Conservation (phyloP, 768 basidiomycete species). For the Asterophora lycoperdoides region DNA sequence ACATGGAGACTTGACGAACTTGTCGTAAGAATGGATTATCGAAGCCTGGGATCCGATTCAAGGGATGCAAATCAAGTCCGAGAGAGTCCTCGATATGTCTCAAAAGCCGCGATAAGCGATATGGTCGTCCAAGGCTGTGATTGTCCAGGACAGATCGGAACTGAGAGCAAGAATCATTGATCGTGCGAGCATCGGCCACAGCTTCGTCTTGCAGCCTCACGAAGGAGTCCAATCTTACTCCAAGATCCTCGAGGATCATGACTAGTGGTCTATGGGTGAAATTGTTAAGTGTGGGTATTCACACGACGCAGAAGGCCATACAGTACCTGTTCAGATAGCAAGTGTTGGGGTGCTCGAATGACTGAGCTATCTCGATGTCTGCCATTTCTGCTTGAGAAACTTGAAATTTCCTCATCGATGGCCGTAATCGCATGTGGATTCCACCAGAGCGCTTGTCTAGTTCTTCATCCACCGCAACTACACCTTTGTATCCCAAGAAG, state of each 20-base stretch:
- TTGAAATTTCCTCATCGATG: slow-evolving; percentile 75
- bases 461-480: slow-evolving; percentile 62
- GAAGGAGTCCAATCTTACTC: slow-evolving; percentile 56
- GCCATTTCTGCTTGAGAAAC: slow-evolving; percentile 44
- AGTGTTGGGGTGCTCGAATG: slow-evolving; percentile 54
- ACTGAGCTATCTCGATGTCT: slow-evolving; percentile 69
- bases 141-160: slow-evolving; percentile 46
- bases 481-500: slow-evolving; percentile 80
- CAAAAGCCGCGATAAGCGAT: slow-evolving; percentile 49
- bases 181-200: slow-evolving; percentile 52
- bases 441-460: slow-evolving; percentile 42
- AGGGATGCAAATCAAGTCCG: slow-evolving; percentile 43
- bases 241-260: slow-evolving; percentile 76
- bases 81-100: slow-evolving; percentile 39
- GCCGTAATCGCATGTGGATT: slow-evolving; percentile 64
- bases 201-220: slow-evolving; percentile 56
- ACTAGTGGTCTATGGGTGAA: slow-evolving; percentile 55
- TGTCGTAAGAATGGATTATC: slow-evolving; percentile 56
- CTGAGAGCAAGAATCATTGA: slow-evolving; percentile 50
- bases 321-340: slow-evolving; percentile 81
- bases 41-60: slow-evolving; percentile 30
- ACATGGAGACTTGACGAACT: slow-evolving; percentile 57
- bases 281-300: background rate
- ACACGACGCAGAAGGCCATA: slow-evolving; percentile 6
- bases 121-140: slow-evolving; percentile 44